Base-by-base conservation (phyloP, 1,139 yeast genomes). In the Yamadazyma membranifaciens region DNA sequence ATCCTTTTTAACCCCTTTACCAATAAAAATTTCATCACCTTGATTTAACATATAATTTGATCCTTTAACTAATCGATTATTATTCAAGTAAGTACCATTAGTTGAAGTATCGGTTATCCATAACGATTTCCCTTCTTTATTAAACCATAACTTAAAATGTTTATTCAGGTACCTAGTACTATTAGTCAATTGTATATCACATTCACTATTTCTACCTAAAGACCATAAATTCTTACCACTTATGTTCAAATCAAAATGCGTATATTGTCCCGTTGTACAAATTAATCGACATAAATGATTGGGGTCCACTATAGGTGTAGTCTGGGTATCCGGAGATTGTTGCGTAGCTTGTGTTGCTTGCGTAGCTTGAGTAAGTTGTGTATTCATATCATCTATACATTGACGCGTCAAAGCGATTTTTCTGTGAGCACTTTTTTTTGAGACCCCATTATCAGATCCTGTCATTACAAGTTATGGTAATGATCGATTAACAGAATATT, bases 11-110 rank as follows among this genome's bases (percentile, higher is more conserved):
- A 89, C 86, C 3, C 97, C 98, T n/a, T 81, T 70, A 0, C 98
- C 98, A 0, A 91, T 86, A 0, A 92, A 78, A 31, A 92, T 82
- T 57, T 88, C 96, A 58, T 92, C 98, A 4, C 98, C 97, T 54
- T 88, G 96, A 33, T 83, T 83, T 34, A 92, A 62, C 52, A 91
- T 79, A 59, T 87, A 88, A 51, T 88, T 87, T 38, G 85, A 80
- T n/a, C 85, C 84, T 56, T 84, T 87, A 14, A 83, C 87, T 15
- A 91, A 63, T 37, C 89, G 72, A 35, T 75, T 75, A 24, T 81
- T 82, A 63, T 92, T 92, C 37, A 91, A 65, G 68, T 80, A 85
- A 0, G 98, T 92, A 4, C 98, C 98, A 61, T 92, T 92, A 2
- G 98, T 92, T 0, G 89, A 82, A 2, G 71, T 62, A 57, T 85